Evolutionary conservation across 805 yeast genomes (phyloP).

Genomic region (Lachancea sp.): DNA sequence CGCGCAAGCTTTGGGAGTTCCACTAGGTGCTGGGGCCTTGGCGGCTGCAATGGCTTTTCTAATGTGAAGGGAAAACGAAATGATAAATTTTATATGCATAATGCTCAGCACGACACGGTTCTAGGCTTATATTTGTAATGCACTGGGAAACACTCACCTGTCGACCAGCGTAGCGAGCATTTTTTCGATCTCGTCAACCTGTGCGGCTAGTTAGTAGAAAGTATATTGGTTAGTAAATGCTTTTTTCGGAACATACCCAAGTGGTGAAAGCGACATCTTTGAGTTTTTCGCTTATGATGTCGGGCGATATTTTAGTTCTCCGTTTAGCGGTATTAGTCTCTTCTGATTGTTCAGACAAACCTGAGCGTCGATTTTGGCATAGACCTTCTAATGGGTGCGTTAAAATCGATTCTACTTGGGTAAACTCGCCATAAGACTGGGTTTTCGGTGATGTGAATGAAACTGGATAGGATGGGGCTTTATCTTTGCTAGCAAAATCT

Average conservation of each 20-base stretch:
- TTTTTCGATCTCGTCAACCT: constrained; percentile 9
- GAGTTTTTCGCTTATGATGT: constrained; percentile 18
- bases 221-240: background rate
- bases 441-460: no score
- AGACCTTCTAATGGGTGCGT: constrained; percentile 3
- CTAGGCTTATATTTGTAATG: background rate
- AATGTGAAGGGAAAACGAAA: background rate
- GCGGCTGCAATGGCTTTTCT: constrained; percentile 6
- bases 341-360: background rate
- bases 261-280: constrained; percentile 22
- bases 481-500: no score
- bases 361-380: background rate
- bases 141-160: background rate
- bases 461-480: no score
- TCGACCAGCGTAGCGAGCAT: background rate
- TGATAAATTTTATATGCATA: no score
- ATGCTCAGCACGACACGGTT: no score
- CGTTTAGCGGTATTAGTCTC: background rate
- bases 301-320: constrained; percentile 7
- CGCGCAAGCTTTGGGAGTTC: constrained; percentile 2
- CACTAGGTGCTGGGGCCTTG: constrained; percentile 6
- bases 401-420: background rate
- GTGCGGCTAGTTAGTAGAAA: background rate
- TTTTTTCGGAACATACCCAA: constrained; percentile 21
- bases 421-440: no score